phyloP scores from a whole-genome alignment of 1,284 basidiomycete species.

The Thecaphora thlaspeos region DNA sequence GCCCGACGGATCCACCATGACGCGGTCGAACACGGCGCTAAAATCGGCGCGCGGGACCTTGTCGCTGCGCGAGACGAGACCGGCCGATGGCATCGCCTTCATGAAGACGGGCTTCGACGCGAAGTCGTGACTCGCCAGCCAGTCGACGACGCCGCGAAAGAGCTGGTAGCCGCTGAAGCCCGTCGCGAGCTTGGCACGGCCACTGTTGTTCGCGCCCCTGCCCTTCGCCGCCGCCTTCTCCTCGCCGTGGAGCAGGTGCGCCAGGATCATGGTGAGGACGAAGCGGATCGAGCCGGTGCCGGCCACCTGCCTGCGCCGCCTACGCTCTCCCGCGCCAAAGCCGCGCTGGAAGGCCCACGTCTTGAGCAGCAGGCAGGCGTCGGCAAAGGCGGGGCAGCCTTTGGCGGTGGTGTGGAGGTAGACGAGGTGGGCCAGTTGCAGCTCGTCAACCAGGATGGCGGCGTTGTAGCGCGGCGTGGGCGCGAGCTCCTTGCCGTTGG shows the following conservation, averaged over 20 bases:
- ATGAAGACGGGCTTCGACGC: conserved; percentile 67
- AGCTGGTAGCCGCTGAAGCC: conserved; percentile 83
- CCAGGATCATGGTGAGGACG: conserved; percentile 60
- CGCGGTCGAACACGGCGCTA: conserved; percentile 54
- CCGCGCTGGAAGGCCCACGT: conserved; percentile 89
- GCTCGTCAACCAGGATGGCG: conserved; percentile 68
- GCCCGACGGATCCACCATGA: conserved; percentile 79
- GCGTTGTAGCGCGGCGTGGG: conserved; percentile 77
- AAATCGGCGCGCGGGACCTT: conserved; percentile 58
- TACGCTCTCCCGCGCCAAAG: conserved; percentile 62
- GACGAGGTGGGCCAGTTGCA: conserved; percentile 70
- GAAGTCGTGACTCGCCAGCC: conserved; percentile 71
- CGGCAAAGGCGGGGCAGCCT: conserved; percentile 68
- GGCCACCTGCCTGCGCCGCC: conserved; percentile 27
- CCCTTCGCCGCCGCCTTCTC: conserved; percentile 58
- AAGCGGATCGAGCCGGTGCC: conserved; percentile 66
- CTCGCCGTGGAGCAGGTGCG: conserved; percentile 56
- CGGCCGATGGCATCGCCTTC: conserved; percentile 58
- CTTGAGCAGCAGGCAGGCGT: conserved; percentile 76
- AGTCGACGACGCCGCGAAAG: conserved; percentile 76
- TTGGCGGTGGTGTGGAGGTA: conserved; percentile 69
- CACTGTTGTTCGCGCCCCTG: conserved; percentile 60
- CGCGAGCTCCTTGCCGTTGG: conserved; percentile 10
- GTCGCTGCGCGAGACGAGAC: conserved; percentile 31
- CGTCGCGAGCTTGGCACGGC: conserved; percentile 63